A percentile compares a stretch with the other conserved stretches of the same genome.
Evolutionary conservation across 768 basidiomycete species (phyloP).

Genomic region (Lactarius hatsudake): DNA sequence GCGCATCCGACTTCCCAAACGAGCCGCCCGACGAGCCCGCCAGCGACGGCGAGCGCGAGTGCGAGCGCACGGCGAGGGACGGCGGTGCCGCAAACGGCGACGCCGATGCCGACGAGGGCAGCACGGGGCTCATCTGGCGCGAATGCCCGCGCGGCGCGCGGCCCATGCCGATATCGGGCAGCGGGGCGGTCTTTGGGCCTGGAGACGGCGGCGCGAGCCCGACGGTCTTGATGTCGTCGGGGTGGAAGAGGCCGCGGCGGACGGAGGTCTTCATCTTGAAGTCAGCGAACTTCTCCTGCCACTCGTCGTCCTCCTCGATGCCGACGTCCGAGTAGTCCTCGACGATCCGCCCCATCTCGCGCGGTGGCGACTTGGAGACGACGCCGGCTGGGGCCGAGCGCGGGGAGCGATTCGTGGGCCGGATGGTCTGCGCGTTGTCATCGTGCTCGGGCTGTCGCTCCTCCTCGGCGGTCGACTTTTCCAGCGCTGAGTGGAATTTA

Average conservation of each 20-base stretch:
- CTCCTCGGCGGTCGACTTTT: constrained; percentile 57
- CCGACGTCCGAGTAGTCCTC: constrained; percentile 93
- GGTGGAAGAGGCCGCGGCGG: constrained; percentile 79
- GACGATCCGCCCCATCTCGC: constrained; percentile 62
- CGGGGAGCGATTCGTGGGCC: constrained; percentile 70
- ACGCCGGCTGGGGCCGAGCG: constrained; percentile 36
- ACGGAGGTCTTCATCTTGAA: constrained; percentile 80
- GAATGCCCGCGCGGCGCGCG: constrained; percentile 44
- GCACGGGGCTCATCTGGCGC: constrained; percentile 51
- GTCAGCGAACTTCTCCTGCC: constrained; percentile 78
- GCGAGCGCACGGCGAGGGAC: constrained; percentile 3
- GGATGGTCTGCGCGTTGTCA: constrained; percentile 59
- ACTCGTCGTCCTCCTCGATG: constrained; percentile 63
- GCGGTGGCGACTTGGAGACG: constrained; percentile 57
- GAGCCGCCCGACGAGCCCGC: constrained; percentile 49
- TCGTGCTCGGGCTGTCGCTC: constrained; percentile 23
- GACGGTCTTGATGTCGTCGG: constrained; percentile 82
- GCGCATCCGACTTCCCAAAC: constrained; percentile 64
- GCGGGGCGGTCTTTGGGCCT: constrained; percentile 65
- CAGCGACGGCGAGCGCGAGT: constrained; percentile 31
- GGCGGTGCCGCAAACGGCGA: constrained; percentile 42
- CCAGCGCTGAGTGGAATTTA: constrained; percentile 37
- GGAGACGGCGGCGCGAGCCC: constrained; percentile 52
- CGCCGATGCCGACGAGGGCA: constrained; percentile 40
- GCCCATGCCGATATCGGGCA: constrained; percentile 43